These are phyloP conservation scores for Fusarium nygamai DNA, from an alignment of 2,329 filamentous ascomycete species.

Conservation along the genomic window DNA sequence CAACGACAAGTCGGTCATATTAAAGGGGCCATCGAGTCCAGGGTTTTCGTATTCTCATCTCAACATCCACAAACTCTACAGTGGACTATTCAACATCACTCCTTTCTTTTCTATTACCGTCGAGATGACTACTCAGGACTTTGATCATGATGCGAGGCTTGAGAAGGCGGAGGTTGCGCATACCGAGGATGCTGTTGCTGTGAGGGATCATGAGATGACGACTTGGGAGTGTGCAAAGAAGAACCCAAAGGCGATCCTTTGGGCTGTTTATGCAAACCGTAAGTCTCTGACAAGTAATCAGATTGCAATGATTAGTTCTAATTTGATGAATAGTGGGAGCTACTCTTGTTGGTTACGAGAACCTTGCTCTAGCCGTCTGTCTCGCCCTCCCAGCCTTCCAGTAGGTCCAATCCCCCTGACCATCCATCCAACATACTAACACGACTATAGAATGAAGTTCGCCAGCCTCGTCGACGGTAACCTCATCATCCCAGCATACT, in stretches of 20 bases:
- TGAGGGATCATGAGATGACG: neutral
- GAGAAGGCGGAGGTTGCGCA: neutral
- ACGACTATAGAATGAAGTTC: neutral
- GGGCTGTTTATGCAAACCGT: neutral
- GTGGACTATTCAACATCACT: conserved; percentile 1
- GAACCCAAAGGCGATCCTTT: conserved; percentile 5
- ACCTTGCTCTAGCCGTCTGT: conserved; percentile 2
- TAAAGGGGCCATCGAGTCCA: neutral
- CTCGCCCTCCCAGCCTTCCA: conserved; percentile 7
- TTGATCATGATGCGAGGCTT: neutral
- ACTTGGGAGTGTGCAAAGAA: conserved; percentile 4
- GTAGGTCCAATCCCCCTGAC: neutral
- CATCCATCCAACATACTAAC: rapidly evolving
- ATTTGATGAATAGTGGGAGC: neutral
- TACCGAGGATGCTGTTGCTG: neutral
- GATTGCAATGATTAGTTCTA: no score
- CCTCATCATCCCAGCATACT: conserved; percentile 12
- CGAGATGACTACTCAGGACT: neutral
- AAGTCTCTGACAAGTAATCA: no score
- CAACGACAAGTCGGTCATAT: neutral
- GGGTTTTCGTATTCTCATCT: neutral
- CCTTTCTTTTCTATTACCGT: neutral
- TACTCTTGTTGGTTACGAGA: conserved; percentile 1
- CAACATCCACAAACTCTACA: neutral
- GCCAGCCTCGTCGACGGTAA: neutral